Evolutionary conservation across 2,329 filamentous ascomycete genomes (phyloP).

Genomic region (Knufia fluminis): DNA sequence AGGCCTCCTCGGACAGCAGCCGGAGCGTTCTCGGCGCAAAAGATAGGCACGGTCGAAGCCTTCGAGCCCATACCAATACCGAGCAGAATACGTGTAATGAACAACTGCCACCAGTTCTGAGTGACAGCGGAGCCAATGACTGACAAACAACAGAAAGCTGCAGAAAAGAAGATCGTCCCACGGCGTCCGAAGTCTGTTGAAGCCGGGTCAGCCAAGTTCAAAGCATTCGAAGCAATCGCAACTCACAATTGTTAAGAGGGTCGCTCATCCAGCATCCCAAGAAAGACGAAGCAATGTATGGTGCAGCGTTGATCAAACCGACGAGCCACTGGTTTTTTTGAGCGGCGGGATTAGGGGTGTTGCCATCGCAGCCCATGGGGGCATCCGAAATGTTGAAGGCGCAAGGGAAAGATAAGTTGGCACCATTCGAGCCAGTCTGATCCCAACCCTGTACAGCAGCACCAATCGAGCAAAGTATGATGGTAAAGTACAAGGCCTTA

Average conservation of each 20-base stretch:
- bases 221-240: too few species aligned
- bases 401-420: slow-evolving; percentile 35
- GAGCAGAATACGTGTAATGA: slow-evolving; percentile 25
- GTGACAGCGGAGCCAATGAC: slow-evolving; percentile 24
- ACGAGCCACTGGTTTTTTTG: slow-evolving; percentile 30
- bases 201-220: too few species aligned
- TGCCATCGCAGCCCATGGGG: slow-evolving; percentile 2
- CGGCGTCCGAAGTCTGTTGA: slow-evolving; percentile 25
- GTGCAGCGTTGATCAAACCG: slow-evolving; percentile 38
- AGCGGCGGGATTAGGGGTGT: slow-evolving; percentile 9
- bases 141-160: slow-evolving; percentile 26
- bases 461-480: slow-evolving; percentile 34
- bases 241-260: slow-evolving; percentile 25
- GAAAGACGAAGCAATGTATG: slow-evolving; percentile 55
- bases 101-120: slow-evolving; percentile 25
- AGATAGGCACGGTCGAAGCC: slow-evolving; percentile 25
- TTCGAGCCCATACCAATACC: slow-evolving; percentile 27
- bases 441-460: slow-evolving; percentile 38
- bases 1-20: slow-evolving; percentile 25
- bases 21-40: slow-evolving; percentile 24
- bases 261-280: slow-evolving; percentile 25
- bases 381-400: slow-evolving; percentile 28
- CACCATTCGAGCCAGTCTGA: slow-evolving; percentile 37
- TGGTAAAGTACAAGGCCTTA: slow-evolving; percentile 28
- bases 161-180: slow-evolving; percentile 26